Base-by-base conservation (phyloP, 495 filamentous ascomycete genomes). In the Tuber calosporum region DNA sequence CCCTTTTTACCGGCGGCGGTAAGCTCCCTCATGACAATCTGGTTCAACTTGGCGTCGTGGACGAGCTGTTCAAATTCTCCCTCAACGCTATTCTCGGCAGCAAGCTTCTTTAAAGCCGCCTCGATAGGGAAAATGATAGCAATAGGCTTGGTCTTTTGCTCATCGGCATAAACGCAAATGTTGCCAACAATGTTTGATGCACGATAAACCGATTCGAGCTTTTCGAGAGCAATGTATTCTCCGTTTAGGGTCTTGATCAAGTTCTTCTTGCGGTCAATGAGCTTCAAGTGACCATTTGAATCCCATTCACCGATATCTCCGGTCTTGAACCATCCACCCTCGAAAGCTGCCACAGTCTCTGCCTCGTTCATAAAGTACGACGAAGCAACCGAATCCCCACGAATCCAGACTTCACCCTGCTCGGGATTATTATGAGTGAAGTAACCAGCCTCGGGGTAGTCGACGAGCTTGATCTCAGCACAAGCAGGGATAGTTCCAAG, bases 241-340 rank as follows among this genome's bases (percentile, higher is more conserved):
- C 95, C 95, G 81, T 94, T 93, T 72, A 91, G 86, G 3, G 93
- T 99, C 89, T 97, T 97, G 82, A 97, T 91, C 75, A 97, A 83
- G 83, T 97, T 97, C 90, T 97, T 97, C 91, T 97, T 97, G 80
- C 93, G 92, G 83, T 97, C 93, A 79, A 97, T 96, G 83, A 97
- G 91, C 79, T 86, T 88, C 69, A 97, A 84, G 81, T 96, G 90
- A 74, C 93, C 93, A 80, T 90, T 87, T 74, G 84, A 80, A 81
- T 94, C 91, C 83, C 91, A 97, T 85, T 97, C 92, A 79, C 93
- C 93, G 79, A 97, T 94, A 79, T 97, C 93, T 69, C 93, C 93
- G 53, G 93, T 96, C 89, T 90, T 94, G 87, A 97, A 97, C 93
- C 93, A 97, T 34, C 92, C 93, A 80, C 93, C 94, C 15, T 87